These are phyloP conservation scores for Kurtzmaniella quercitrusa DNA, from an alignment of 1,139 yeast species.

Conservation along the genomic window DNA sequence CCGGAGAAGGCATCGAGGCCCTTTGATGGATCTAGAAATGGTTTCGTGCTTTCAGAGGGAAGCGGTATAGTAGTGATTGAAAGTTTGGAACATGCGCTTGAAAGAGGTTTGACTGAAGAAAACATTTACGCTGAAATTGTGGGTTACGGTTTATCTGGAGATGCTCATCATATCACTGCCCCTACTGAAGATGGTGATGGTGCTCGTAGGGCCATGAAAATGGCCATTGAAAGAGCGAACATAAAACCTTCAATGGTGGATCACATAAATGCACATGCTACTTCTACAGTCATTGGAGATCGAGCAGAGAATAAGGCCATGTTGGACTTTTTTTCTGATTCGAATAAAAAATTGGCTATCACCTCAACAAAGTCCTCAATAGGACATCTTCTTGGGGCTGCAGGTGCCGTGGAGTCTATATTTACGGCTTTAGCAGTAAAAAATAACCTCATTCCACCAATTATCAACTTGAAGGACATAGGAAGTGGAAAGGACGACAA, in stretches of 20 bases:
- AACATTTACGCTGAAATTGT: conserved; percentile 73
- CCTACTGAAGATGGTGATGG: conserved; percentile 84
- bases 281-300: conserved; percentile 89
- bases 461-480: conserved; percentile 59
- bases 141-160: conserved; percentile 91
- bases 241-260: conserved; percentile 47
- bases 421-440: conserved; percentile 69
- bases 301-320: conserved; percentile 83
- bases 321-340: conserved; percentile 40
- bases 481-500: conserved; percentile 46
- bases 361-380: conserved; percentile 89
- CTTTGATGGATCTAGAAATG: conserved; percentile 72
- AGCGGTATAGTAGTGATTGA: conserved; percentile 79
- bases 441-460: conserved; percentile 67
- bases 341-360: conserved; percentile 37
- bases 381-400: conserved; percentile 94
- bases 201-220: conserved; percentile 76
- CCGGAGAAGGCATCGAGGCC: conserved; percentile 80
- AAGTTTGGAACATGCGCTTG: conserved; percentile 67
- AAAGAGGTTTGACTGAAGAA: conserved; percentile 49
- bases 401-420: conserved; percentile 90
- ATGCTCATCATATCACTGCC: conserved; percentile 90
- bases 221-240: conserved; percentile 57
- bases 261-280: conserved; percentile 95
- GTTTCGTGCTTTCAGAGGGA: conserved; percentile 95